Conservation (phyloP, 2,329 filamentous ascomycete species). For the Mariannaea elegans region DNA sequence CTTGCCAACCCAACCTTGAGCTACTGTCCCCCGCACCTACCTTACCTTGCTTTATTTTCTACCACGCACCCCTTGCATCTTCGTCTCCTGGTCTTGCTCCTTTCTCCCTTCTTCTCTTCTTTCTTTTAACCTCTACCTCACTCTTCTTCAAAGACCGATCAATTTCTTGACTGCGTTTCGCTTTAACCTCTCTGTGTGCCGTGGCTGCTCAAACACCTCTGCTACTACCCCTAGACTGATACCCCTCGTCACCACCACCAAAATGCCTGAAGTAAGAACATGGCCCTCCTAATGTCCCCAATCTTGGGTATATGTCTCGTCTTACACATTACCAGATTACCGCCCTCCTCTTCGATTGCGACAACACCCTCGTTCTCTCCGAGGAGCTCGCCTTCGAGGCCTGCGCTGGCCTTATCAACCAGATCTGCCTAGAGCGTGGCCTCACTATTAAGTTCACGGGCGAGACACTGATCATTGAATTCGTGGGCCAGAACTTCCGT, state of each 20-base stretch:
- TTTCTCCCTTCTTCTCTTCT: slow-evolving; percentile 21
- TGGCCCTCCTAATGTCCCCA: not conserved
- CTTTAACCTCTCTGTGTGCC: not conserved
- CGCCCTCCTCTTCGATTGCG: slow-evolving; percentile 77
- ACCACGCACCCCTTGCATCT: slow-evolving; percentile 22
- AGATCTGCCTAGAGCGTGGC: slow-evolving; percentile 75
- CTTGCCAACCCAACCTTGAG: slow-evolving; percentile 3
- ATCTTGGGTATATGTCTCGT: not conserved
- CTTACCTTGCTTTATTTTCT: not conserved
- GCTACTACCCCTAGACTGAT: not conserved
- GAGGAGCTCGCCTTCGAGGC: slow-evolving; percentile 92
- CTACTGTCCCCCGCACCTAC: slow-evolving; percentile 26
- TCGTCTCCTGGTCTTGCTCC: slow-evolving; percentile 19
- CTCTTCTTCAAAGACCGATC: not conserved
- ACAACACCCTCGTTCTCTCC: slow-evolving; percentile 94
- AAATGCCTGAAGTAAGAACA: slow-evolving; percentile 18
- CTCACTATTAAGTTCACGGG: slow-evolving; percentile 78
- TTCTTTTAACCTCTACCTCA: slow-evolving; percentile 15
- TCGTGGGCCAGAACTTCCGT: slow-evolving; percentile 94
- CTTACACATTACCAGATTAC: slow-evolving; percentile 58
- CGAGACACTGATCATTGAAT: slow-evolving; percentile 81
- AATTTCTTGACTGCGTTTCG: not conserved
- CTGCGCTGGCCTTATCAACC: slow-evolving; percentile 88
- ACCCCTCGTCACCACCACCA: slow-evolving; percentile 7
- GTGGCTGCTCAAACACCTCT: not conserved